Evolutionary conservation across 2,329 filamentous ascomycete genomes (phyloP), one percentile per base, ranked within the genome.

Genomic region (Lecanosticta acicola): DNA sequence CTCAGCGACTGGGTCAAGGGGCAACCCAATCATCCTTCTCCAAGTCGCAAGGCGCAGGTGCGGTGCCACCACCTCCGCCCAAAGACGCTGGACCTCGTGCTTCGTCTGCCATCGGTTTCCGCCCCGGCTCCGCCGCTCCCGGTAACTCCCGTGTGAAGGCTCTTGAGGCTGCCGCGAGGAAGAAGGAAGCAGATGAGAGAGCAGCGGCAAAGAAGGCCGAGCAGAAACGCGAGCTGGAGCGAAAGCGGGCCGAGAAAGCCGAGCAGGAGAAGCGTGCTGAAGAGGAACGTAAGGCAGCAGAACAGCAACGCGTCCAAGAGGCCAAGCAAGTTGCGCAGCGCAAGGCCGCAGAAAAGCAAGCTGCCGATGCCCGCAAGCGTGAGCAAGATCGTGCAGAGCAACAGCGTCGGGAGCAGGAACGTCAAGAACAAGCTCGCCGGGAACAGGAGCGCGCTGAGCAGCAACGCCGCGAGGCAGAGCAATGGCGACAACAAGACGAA

Each of bases 161-260:
- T 1, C 71, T 90, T 17, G 81, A 90, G 43, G 74, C 85, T 39
- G 87, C 84, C 2, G 85, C 87, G 32, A 84, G 82, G 60, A 90
- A 89, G 66, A 91, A 85, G 62, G 88, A 94, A 64, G 84, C 80
- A 63, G 89, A 94, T 58, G 87, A 94, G 62, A 80, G 82, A 39
- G 86, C 89, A 54, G 80, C 81, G 11, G 83, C 89, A 59, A 80
- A 83, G 40, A 91, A 87, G 60, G 82, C 83, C 7, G 86, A 94
- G 16, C 82, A 84, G 32, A 95, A 94, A 67, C 78, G 82, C 13
- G 87, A 94, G 58, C 71, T 85, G 26, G 88, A 94, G 62, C 81
- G 85, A 39, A 88, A 89, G 68, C 78, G 85, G 48, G 79, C 79
- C 39, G 80, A 78, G 13, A 81, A 84, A 55, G 81, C 84, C 49